Base-by-base conservation (phyloP, 2,329 filamentous ascomycete genomes). In the Trichoderma sp. region DNA sequence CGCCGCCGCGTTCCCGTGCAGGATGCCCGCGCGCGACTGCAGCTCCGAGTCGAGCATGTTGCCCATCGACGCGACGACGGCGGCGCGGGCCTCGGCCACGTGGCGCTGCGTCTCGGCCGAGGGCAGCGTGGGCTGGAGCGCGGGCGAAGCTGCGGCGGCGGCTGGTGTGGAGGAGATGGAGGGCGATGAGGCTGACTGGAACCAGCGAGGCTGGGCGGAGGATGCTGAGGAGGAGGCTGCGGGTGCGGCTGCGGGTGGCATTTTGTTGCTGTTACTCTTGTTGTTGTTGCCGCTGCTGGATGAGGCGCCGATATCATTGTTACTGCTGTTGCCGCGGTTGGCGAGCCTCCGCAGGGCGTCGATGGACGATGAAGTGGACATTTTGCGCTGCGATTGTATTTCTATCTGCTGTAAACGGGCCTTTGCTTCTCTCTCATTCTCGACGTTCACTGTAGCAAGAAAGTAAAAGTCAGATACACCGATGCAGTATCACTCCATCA, bases 41-140 rank as follows among this genome's bases (percentile, higher is more conserved):
- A 94, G 86, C 75, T 91, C 86, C 57, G 84, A 81, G 81, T 93
- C 90, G 73, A 94, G 84, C 74, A 89, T 87, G 77, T 91, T 90
- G 75, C 90, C 89, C 64, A 94, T 85, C 58, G 86, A 86, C 27
- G 88, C 88, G 40, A 89, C 82, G 64, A 91, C 82, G 10, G 87
- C 87, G 35, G 82, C 78, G 72, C 88, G 87, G 49, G 88, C 88
- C 75, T 89, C 85, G 60, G 83, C 78, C 24, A 89, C 82, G 75
- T 85, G 82, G 7, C 80, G 81, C 75, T 83, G 80, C 62, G 83
- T 80, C 63, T 81, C 77, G 58, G 79, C 74, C 3, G 82, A 79
- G 2, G 82, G 82, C 13, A 83, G 79, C 60, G 78, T 80, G 4
- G 79, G 76, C 57, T 79, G 77, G 14, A 78, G 76, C 7, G 72